Evolutionary conservation across 345 rosid genomes (phyloP).

Genomic region (Syzygium oleosum): DNA sequence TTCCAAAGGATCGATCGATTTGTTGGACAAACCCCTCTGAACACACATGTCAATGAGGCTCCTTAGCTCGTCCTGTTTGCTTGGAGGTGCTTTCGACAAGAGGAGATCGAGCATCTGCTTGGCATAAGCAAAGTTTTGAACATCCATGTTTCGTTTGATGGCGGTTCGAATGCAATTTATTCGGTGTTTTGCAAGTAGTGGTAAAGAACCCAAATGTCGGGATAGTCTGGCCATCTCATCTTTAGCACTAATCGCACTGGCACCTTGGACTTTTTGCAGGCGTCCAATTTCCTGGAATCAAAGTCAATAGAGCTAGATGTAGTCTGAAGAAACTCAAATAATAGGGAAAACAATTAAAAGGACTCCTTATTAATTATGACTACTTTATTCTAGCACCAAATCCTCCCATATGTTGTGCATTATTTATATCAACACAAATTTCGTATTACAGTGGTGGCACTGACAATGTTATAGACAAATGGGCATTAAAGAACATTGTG

Average conservation of each 20-base stretch:
- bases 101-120: conserved; percentile 98
- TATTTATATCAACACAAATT: neutral
- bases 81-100: conserved; percentile 78
- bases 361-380: neutral
- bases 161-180: conserved; percentile 95
- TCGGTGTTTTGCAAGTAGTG: conserved; percentile 87
- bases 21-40: conserved; percentile 73
- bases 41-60: conserved; percentile 86
- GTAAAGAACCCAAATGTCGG: conserved; percentile 82
- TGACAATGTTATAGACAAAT: neutral
- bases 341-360: neutral
- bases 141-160: conserved; percentile 94
- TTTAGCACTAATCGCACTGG: conserved; percentile 88
- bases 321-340: neutral
- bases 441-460: neutral
- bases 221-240: conserved; percentile 98
- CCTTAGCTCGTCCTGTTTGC: conserved; percentile 86
- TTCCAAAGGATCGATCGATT: conserved; percentile 90
- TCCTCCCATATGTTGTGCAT: neutral
- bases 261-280: conserved; percentile 83
- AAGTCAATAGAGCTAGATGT: neutral
- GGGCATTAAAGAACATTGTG: neutral
- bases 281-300: conserved; percentile 73
- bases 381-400: neutral
- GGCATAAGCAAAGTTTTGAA: conserved; percentile 83